These are phyloP conservation scores for Glaciozyma antarctica DNA, from an alignment of 768 basidiomycete genomes.

Conservation along the genomic window DNA sequence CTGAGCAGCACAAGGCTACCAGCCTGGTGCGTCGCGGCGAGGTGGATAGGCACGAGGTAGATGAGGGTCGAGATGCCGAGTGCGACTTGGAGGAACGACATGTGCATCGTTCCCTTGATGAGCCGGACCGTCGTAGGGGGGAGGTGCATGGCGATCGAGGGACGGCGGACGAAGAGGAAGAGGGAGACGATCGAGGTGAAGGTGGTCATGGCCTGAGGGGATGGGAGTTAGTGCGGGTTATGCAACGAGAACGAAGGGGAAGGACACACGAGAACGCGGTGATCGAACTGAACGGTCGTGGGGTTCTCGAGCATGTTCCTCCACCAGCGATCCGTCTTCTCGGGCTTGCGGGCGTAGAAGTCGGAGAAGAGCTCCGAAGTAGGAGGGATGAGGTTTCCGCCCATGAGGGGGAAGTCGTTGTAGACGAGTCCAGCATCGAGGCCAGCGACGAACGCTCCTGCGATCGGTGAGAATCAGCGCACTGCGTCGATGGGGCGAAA, in stretches of 20 bases:
- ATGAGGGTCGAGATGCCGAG: constrained; percentile 71
- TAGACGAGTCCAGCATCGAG: constrained; percentile 94
- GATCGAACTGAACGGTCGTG: constrained; percentile 93
- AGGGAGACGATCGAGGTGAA: constrained; percentile 60
- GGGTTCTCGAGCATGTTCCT: constrained; percentile 95
- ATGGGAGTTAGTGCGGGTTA: background rate
- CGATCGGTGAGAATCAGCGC: background rate
- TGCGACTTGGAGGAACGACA: constrained; percentile 55
- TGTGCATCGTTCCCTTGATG: constrained; percentile 50
- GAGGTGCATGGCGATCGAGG: constrained; percentile 23
- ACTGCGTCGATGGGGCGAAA: background rate
- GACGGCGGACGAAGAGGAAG: constrained; percentile 48
- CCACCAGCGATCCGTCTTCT: constrained; percentile 80
- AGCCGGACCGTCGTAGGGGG: constrained; percentile 40
- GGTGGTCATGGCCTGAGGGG: constrained; percentile 66
- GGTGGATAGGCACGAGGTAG: constrained; percentile 82
- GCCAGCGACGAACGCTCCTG: constrained; percentile 96
- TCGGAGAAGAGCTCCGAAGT: constrained; percentile 67
- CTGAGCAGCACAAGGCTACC: constrained; percentile 83
- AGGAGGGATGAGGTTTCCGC: constrained; percentile 72
- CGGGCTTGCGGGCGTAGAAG: constrained; percentile 59
- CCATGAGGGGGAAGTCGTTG: constrained; percentile 84
- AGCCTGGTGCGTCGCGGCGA: constrained; percentile 90
- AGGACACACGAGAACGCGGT: constrained; percentile 63
- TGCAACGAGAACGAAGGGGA: background rate